Conservation (phyloP, 345 rosid species). For the Citrus sp. region DNA sequence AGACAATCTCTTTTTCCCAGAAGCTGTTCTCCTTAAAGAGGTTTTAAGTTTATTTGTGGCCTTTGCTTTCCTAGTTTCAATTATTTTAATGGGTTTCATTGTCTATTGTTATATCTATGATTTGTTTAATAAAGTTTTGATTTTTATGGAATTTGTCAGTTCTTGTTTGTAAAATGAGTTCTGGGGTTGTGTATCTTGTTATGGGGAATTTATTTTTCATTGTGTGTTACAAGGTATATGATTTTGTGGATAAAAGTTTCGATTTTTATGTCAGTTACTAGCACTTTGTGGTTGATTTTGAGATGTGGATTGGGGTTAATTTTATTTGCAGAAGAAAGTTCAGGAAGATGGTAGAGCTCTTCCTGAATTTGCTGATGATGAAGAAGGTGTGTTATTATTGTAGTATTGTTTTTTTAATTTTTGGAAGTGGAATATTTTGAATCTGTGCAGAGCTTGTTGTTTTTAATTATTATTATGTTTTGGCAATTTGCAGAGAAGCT, state of each 20-base stretch:
- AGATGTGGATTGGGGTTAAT: slow-evolving; percentile 5
- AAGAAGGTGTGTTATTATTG: slow-evolving; percentile 54
- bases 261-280: too few species aligned
- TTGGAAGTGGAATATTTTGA: neutral
- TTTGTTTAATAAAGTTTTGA: neutral
- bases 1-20: slow-evolving; percentile 75
- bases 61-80: neutral
- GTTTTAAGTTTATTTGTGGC: slow-evolving; percentile 19
- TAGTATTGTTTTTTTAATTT: neutral
- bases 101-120: neutral
- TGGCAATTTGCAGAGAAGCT: slow-evolving; percentile 59
- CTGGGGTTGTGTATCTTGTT: neutral
- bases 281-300: slow-evolving; percentile 16
- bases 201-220: neutral
- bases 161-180: neutral
- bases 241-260: neutral
- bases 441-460: neutral
- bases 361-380: slow-evolving; percentile 86
- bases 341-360: slow-evolving; percentile 76
- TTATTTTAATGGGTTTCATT: neutral
- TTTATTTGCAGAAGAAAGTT: slow-evolving; percentile 61
- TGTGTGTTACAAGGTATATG: neutral
- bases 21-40: slow-evolving; percentile 83
- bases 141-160: neutral
- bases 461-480: slow-evolving; percentile 5